These are phyloP conservation scores for Paecilomyces variotii DNA, from an alignment of 2,329 filamentous ascomycete genomes.

Conservation along the genomic window DNA sequence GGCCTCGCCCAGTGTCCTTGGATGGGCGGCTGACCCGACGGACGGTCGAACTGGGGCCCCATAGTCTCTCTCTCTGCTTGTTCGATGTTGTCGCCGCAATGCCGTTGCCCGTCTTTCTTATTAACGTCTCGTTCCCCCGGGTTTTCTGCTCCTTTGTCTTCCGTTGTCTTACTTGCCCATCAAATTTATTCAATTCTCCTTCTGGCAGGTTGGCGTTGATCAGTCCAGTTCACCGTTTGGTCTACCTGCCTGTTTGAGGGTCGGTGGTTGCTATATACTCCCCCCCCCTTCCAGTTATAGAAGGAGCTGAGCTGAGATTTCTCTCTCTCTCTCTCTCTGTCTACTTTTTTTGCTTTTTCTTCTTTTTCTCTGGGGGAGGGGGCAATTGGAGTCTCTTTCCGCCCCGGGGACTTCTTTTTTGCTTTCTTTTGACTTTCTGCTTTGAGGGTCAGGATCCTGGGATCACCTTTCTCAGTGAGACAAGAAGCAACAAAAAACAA, in stretches of 20 bases:
- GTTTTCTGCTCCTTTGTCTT: neutral
- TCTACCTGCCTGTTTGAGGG: neutral
- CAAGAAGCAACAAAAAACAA: neutral
- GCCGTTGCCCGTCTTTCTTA: neutral
- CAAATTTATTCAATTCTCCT: neutral
- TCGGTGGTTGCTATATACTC: neutral
- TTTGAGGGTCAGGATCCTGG: no score
- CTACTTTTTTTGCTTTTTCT: neutral
- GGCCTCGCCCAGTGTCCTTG: neutral
- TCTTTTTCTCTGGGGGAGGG: neutral
- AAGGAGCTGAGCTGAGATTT: no score
- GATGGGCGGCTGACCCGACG: neutral
- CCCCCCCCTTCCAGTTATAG: neutral
- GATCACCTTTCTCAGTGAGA: neutral
- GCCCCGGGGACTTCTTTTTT: no score
- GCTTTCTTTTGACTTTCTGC: no score
- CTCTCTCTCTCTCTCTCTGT: no score
- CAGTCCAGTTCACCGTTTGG: neutral
- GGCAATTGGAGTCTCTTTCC: no score
- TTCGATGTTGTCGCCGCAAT: neutral
- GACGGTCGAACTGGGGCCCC: neutral
- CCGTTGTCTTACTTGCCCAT: neutral
- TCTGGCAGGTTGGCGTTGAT: neutral
- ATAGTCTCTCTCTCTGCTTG: neutral
- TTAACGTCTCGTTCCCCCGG: neutral